A percentile compares a stretch with the other conserved stretches of the same genome.
phyloP scores from a whole-genome alignment of 2,329 filamentous ascomycete species.

The Fusarium cicatricum region DNA sequence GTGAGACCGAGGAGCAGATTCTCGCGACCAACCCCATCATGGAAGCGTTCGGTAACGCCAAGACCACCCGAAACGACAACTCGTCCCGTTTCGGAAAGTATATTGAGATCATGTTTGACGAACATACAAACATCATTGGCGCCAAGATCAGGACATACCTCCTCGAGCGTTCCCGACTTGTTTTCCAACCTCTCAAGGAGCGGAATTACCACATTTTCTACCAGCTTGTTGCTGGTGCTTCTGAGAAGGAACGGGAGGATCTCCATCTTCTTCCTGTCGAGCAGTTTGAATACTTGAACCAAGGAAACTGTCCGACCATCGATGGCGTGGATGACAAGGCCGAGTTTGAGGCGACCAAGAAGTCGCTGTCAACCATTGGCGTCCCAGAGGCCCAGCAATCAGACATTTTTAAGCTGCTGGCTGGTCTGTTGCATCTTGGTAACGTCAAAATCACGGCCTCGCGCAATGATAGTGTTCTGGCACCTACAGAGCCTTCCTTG shows the following conservation, averaged over 20 bases:
- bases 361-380: conserved; percentile 87
- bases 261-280: conserved; percentile 83
- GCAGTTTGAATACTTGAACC: conserved; percentile 95
- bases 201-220: conserved; percentile 99
- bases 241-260: conserved; percentile 81
- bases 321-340: conserved; percentile 95
- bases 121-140: conserved; percentile 93
- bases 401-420: conserved; percentile 89
- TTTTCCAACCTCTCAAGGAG: conserved; percentile 97
- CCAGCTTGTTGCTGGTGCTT: conserved; percentile 92
- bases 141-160: conserved; percentile 97
- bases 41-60: conserved; percentile 99
- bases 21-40: conserved; percentile 98
- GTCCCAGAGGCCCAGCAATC: conserved; percentile 77
- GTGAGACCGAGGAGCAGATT: conserved; percentile 98
- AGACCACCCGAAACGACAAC: conserved; percentile 99
- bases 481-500: conserved; percentile 81
- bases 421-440: conserved; percentile 90
- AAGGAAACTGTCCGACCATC: conserved; percentile 89
- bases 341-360: conserved; percentile 88
- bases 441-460: conserved; percentile 96
- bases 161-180: conserved; percentile 91
- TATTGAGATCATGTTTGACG: conserved; percentile 99
- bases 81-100: conserved; percentile 99
- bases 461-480: conserved; percentile 84